Base-by-base conservation (phyloP, 2,329 filamentous ascomycete species). In the Leptographium lundbergii region DNA sequence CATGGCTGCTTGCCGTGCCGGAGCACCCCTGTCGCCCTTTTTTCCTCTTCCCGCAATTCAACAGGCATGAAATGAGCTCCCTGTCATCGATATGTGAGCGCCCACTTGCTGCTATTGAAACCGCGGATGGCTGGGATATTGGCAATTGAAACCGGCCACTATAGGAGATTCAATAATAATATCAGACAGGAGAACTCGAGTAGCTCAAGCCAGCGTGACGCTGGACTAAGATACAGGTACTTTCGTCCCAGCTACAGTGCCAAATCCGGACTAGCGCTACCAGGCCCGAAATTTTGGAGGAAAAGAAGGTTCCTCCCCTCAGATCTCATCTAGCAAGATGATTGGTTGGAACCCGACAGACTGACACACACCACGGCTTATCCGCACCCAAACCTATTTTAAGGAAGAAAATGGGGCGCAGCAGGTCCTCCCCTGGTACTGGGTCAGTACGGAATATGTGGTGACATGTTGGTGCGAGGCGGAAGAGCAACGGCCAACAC, bases 371-470 rank as follows among this genome's bases (percentile, higher is more conserved):
- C 17, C n/a, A n/a, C 25, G 13, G 19, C n/a, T 39, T 7, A 17
- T 54, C 36, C 48, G 24, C 47, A 39, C 47, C 36, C 22, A 52
- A 32, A 45, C 51, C 34, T 61, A 61, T 61, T 63, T 63, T 60
- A 60, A 57, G 58, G 57, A 57, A 25, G 47, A 48, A 59, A 56
- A 54, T 32, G 60, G 53, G 62, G 60, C 62, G 60, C 57, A 63
- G 60, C 55, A 57, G 27, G 32, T 19, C 24, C 29, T n/a, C 29
- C 52, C 51, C 29, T 53, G 29, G 51, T 53, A 32, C 29, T 32
- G 51, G 51, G 50, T 39, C 36, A 39, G 13, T 39, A 5, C 29
- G 29, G 10, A 10, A 39, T 14, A 42, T 42, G 39, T 19, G 14
- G 17, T 42, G 17, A 42, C 39, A 19, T 19, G 42, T 19, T 45